phyloP scores from a whole-genome alignment of 1,284 basidiomycete species.

The Leccinum ambiguum region DNA sequence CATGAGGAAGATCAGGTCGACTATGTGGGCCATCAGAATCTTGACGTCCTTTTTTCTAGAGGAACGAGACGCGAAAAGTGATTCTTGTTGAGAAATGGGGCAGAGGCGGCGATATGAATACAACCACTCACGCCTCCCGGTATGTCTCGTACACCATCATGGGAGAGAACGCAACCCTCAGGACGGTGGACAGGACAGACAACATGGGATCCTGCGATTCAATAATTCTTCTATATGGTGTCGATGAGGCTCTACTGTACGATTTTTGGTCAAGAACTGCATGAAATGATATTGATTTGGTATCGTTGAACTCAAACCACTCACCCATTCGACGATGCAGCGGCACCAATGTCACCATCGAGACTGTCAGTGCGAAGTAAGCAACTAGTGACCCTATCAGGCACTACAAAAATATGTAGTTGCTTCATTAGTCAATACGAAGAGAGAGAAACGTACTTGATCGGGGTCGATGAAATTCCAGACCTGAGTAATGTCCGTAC shows the following conservation, averaged over 20 bases:
- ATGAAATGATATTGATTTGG: too few species aligned
- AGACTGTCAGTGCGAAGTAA: slow-evolving; percentile 13
- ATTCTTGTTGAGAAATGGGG: background rate
- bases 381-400: slow-evolving; percentile 15
- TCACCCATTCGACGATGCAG: slow-evolving; percentile 9
- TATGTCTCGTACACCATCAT: slow-evolving; percentile 3
- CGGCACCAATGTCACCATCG: slow-evolving; percentile 5
- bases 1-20: slow-evolving; percentile 26
- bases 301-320: background rate
- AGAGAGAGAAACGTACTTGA: too few species aligned
- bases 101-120: background rate
- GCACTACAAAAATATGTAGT: slow-evolving; percentile 9
- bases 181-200: background rate
- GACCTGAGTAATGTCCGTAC: too few species aligned
- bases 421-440: too few species aligned
- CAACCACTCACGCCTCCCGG: slow-evolving; percentile 12
- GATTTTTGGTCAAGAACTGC: slow-evolving; percentile 1
- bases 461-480: too few species aligned
- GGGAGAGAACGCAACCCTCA: background rate
- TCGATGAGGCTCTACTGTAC: slow-evolving; percentile 9
- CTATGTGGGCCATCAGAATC: slow-evolving; percentile 27
- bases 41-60: slow-evolving; percentile 15
- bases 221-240: background rate
- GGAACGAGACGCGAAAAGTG: background rate
- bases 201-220: slow-evolving; percentile 4